Conservation (phyloP, 345 rosid genomes). For the Mallotus nudiflorus region DNA sequence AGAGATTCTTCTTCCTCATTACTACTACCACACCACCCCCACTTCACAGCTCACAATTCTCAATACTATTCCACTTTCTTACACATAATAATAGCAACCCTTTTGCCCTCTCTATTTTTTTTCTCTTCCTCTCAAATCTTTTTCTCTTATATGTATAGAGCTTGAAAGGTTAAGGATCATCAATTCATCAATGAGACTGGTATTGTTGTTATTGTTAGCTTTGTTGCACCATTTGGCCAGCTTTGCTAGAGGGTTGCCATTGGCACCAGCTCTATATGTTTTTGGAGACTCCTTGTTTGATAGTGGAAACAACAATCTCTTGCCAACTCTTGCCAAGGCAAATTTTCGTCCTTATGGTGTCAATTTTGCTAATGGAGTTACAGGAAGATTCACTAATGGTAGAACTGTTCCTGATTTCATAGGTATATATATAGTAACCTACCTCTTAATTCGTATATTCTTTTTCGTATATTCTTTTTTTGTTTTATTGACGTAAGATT, state of each 20-base stretch:
- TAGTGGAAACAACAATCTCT: constrained; percentile 47
- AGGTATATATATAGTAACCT: too few species aligned
- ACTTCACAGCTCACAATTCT: too few species aligned
- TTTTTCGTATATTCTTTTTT: background rate
- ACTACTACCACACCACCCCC: too few species aligned
- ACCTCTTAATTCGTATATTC: too few species aligned
- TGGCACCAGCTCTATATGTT: constrained; percentile 43
- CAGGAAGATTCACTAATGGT: constrained; percentile 60
- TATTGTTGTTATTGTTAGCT: background rate
- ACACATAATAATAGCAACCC: too few species aligned
- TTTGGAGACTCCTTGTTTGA: constrained; percentile 55
- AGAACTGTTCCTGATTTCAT: constrained; percentile 40
- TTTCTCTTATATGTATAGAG: too few species aligned
- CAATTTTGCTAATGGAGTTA: constrained; percentile 30
- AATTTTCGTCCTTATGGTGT: constrained; percentile 43
- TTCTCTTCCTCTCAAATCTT: too few species aligned
- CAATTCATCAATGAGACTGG: background rate
- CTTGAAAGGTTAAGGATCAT: too few species aligned
- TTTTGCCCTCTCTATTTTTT: too few species aligned
- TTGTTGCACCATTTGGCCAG: background rate
- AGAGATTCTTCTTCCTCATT: too few species aligned
- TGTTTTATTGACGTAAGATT: too few species aligned
- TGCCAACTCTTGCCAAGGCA: constrained; percentile 42
- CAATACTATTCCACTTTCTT: too few species aligned
- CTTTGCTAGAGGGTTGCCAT: background rate